Base-by-base conservation (phyloP, 2,329 filamentous ascomycete genomes). In the Claviceps paspali region DNA sequence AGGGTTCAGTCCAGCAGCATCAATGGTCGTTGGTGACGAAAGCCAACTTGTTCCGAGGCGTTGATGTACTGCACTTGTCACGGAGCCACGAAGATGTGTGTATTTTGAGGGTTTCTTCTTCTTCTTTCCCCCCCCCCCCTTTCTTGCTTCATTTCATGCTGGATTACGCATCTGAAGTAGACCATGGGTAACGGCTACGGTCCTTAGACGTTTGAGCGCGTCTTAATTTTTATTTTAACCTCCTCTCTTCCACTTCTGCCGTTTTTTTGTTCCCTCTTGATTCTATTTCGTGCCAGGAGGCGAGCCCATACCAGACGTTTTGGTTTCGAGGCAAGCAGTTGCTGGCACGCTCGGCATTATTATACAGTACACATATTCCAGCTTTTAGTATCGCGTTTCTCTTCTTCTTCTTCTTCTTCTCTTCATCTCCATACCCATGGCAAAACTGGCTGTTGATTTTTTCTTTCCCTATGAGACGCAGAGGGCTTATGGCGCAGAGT, bases 101-200 rank as follows among this genome's bases (percentile, higher is more conserved):
- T 26, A 15, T 21, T n/a, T 38, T 30, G 41, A 40, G 33, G 34
- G 33, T 41, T 43, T 43, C 40, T 47, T 48, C 39, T 37, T 23
- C 1, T 33, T 24, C 14, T 17, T 24, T 17, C 24, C 19, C 39
- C 12, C 14, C 22, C 45, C 48, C 39, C 28, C 33, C 6, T 11
- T 33, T n/a, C 4, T 9, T 15, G 6, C 8, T 14, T 21, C 29
- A 11, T 19, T 29, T 33, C 27, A 5, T 24, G 6, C 12, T 29
- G 11, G 24, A 39, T 38, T 44, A 44, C 41, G 45, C 40, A 44
- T 45, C 29, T 38, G 38, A 34, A 40, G 37, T 38, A 36, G 38
- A 45, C 38, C 35, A 29, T 31, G 33, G 27, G 41, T 28, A 28
- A 28, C 22, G 35, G 33, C 32, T 7, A 35, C 26, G 35, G 34